phyloP scores from a whole-genome alignment of 2,329 filamentous ascomycete species.

The Zelopaecilomyces penicillatus region DNA sequence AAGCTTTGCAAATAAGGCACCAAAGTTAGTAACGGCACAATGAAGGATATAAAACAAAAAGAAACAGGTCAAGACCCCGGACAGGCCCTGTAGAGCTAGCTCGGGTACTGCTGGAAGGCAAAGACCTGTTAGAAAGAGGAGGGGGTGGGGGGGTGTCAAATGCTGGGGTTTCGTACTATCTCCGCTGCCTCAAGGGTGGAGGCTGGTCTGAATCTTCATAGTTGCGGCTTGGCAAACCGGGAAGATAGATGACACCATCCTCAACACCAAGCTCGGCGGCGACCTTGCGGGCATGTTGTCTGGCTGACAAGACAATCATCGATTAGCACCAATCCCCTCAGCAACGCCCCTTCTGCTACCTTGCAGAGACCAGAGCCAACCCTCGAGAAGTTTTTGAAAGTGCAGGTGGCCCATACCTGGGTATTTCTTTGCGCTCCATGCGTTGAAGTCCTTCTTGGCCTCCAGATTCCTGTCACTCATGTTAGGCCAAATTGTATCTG shows the following conservation, averaged over 20 bases:
- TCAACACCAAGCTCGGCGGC: conserved; percentile 39
- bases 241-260: conserved; percentile 47
- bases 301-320: conserved; percentile 25
- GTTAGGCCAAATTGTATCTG: background rate
- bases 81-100: background rate
- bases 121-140: background rate
- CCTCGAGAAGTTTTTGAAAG: background rate
- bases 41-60: too few relatives aligned
- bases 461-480: conserved; percentile 1
- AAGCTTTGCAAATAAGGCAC: conserved; percentile 32
- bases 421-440: conserved; percentile 22
- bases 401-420: conserved; percentile 22
- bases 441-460: conserved; percentile 3
- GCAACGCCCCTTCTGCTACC: too few relatives aligned
- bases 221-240: conserved; percentile 40
- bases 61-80: too few relatives aligned
- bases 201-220: conserved; percentile 53
- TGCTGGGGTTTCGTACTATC: conserved; percentile 38
- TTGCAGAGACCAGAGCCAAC: background rate
- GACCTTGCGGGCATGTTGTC: conserved; percentile 49
- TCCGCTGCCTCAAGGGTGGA: conserved; percentile 46
- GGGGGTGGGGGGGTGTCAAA: background rate
- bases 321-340: too few relatives aligned
- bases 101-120: background rate
- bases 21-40: too few relatives aligned